Evolutionary conservation across 192 early-diverging fungal genomes (phyloP).

Genomic region (Coemansia sp.): DNA sequence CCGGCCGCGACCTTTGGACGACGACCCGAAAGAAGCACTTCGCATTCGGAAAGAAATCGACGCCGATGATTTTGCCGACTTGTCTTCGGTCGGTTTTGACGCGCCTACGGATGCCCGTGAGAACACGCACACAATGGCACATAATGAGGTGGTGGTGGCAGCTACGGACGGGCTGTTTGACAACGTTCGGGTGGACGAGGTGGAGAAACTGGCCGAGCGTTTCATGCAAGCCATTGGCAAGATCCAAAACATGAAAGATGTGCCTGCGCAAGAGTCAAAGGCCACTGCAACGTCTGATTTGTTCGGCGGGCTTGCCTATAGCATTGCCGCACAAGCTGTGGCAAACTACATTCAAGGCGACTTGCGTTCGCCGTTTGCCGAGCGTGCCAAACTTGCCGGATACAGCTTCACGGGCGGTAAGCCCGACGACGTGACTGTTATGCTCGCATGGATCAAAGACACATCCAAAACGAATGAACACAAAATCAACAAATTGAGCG

Average conservation of each 20-base stretch:
- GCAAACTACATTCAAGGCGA: conserved; percentile 50
- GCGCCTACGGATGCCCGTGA: conserved; percentile 37
- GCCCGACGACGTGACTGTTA: conserved; percentile 53
- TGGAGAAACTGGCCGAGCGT: conserved; percentile 45
- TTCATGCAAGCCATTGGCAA: conserved; percentile 44
- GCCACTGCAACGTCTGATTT: conserved; percentile 21
- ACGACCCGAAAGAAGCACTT: conserved; percentile 1
- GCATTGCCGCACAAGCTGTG: conserved; percentile 46
- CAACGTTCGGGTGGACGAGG: conserved; percentile 48
- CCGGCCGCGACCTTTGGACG: conserved; percentile 22
- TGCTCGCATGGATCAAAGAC: conserved; percentile 53
- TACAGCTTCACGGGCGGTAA: conserved; percentile 49
- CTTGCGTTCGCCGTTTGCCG: conserved; percentile 52
- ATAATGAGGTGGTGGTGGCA: conserved; percentile 44
- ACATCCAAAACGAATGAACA: conserved; percentile 20
- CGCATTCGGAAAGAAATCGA: conserved; percentile 14
- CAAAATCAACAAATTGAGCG: conserved; percentile 12
- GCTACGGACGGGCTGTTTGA: conserved; percentile 55
- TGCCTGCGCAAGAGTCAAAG: neutral
- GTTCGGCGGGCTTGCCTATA: conserved; percentile 51
- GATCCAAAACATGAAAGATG: conserved; percentile 7
- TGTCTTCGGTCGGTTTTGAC: conserved; percentile 35
- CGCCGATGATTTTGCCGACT: conserved; percentile 36
- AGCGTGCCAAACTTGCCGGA: conserved; percentile 51
- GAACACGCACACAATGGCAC: conserved; percentile 20